phyloP scores from a whole-genome alignment of 2,329 filamentous ascomycete species.

The Chaetoscypha palmicola region DNA sequence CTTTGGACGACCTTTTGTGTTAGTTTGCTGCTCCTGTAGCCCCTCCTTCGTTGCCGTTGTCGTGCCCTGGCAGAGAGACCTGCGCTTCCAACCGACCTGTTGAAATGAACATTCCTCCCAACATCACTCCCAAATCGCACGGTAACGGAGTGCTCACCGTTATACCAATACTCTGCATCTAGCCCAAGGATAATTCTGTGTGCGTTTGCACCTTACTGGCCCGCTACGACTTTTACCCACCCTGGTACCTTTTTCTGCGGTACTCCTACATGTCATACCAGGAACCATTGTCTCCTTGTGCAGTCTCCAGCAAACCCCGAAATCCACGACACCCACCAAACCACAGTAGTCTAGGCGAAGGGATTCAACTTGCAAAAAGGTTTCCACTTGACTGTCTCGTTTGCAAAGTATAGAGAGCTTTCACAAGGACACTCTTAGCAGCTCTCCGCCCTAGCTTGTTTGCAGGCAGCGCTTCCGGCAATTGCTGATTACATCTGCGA shows the following conservation, averaged over 20 bases:
- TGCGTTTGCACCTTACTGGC: slow-evolving; percentile 11
- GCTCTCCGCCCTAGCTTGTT: slow-evolving; percentile 8
- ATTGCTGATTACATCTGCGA: slow-evolving; percentile 3
- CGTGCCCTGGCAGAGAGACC: neutral
- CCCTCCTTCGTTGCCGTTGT: slow-evolving; percentile 5
- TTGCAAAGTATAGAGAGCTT: neutral
- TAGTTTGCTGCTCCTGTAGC: neutral
- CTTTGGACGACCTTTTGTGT: too few species aligned
- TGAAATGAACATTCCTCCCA: slow-evolving; percentile 21
- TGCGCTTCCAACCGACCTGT: slow-evolving; percentile 1
- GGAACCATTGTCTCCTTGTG: slow-evolving; percentile 2
- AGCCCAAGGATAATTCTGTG: neutral
- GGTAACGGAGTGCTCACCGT: neutral
- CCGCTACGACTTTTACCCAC: slow-evolving; percentile 18
- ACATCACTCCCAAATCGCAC: slow-evolving; percentile 5
- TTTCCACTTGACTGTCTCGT: neutral
- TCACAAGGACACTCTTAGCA: too few species aligned
- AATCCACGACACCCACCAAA: too few species aligned
- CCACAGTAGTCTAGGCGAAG: too few species aligned
- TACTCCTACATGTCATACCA: slow-evolving; percentile 19
- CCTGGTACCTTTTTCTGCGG: slow-evolving; percentile 20
- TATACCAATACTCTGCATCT: slow-evolving; percentile 6
- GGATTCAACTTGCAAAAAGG: too few species aligned
- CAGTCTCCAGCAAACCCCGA: neutral
- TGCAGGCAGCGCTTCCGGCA: slow-evolving; percentile 1